These are phyloP conservation scores for Gossypium thurberi DNA, from an alignment of 345 rosid species.

Conservation along the genomic window DNA sequence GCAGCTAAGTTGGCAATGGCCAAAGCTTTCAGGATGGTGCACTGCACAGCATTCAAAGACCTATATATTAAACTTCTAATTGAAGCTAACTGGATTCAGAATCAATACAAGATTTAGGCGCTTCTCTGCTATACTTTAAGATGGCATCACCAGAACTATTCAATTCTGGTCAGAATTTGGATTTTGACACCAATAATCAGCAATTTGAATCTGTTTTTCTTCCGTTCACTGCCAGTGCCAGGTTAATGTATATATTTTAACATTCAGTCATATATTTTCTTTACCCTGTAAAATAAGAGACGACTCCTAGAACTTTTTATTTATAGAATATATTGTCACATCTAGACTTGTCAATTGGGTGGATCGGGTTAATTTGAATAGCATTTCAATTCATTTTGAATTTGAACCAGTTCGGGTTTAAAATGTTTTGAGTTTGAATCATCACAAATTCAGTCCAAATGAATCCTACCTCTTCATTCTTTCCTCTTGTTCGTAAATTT, in stretches of 20 bases:
- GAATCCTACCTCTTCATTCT: too few species aligned
- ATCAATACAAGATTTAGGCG: not conserved
- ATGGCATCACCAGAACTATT: not conserved
- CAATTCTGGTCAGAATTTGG: not conserved
- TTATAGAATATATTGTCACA: too few species aligned
- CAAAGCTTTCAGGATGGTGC: not conserved
- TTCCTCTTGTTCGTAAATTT: too few species aligned
- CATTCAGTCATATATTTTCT: not conserved
- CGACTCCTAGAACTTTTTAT: too few species aligned
- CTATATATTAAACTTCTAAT: not conserved
- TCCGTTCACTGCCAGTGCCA: not conserved
- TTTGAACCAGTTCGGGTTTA: too few species aligned
- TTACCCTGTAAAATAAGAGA: not conserved
- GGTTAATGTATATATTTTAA: not conserved
- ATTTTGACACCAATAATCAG: not conserved
- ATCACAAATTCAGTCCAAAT: too few species aligned
- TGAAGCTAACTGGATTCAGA: slow-evolving; percentile 1
- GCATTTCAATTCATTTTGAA: too few species aligned
- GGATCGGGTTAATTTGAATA: too few species aligned
- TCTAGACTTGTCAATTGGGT: too few species aligned
- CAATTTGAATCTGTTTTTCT: not conserved
- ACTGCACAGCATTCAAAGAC: not conserved
- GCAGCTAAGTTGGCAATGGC: not conserved
- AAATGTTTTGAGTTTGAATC: too few species aligned
- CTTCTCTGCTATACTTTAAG: not conserved